phyloP scores from a whole-genome alignment of 495 filamentous ascomycete species.

The Massariosphaeria phaeospora region DNA sequence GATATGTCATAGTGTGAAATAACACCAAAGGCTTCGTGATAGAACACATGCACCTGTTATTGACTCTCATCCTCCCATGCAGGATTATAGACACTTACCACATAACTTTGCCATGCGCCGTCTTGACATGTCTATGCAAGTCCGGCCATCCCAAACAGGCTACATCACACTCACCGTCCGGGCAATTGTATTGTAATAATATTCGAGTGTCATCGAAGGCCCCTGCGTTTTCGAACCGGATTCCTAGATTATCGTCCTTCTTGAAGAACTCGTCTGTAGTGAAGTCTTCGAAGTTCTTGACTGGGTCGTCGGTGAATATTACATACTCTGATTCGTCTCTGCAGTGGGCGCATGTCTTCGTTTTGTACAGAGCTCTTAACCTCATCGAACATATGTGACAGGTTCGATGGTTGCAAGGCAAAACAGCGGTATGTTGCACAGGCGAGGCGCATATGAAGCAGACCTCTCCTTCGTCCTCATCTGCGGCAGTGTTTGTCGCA shows the following conservation, averaged over 20 bases:
- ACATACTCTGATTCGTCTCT: slow-evolving; percentile 79
- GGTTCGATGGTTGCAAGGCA: slow-evolving; percentile 90
- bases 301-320: slow-evolving; percentile 79
- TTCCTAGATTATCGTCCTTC: slow-evolving; percentile 77
- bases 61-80: too few species aligned
- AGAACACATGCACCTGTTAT: too few species aligned
- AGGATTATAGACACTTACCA: slow-evolving; percentile 52
- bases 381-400: slow-evolving; percentile 93
- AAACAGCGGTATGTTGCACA: slow-evolving; percentile 75
- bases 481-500: neutral
- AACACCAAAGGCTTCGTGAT: too few species aligned
- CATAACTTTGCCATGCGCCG: slow-evolving; percentile 77
- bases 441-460: slow-evolving; percentile 96
- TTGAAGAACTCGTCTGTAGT: slow-evolving; percentile 62
- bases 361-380: slow-evolving; percentile 89
- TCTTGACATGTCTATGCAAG: slow-evolving; percentile 83
- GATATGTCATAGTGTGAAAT: too few species aligned
- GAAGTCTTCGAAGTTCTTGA: slow-evolving; percentile 81
- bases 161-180: slow-evolving; percentile 75
- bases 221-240: slow-evolving; percentile 77
- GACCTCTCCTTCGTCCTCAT: slow-evolving; percentile 50
- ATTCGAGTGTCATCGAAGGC: slow-evolving; percentile 85
- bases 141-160: slow-evolving; percentile 91
- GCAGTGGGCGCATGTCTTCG: slow-evolving; percentile 89
- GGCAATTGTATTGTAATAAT: slow-evolving; percentile 92